Evolutionary conservation across 495 filamentous ascomycete genomes (phyloP).

Genomic region (Aspergillus sclerotioniger): DNA sequence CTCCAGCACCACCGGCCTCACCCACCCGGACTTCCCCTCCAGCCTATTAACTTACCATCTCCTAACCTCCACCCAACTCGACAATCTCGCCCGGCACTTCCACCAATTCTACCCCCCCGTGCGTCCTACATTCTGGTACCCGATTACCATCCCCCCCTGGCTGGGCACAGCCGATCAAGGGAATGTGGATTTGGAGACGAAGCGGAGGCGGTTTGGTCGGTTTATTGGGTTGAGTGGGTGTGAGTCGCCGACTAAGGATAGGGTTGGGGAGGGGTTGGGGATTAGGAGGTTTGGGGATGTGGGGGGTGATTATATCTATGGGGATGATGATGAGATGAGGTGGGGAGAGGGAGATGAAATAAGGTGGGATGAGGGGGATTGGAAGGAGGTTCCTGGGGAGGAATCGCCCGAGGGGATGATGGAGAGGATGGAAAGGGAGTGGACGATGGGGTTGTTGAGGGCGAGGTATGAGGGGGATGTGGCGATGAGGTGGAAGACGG

Average conservation of each 20-base stretch:
- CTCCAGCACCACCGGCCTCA: conserved; percentile 49
- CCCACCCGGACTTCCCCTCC: conserved; percentile 65
- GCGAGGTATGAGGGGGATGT: conserved; percentile 25
- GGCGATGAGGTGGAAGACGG: conserved; percentile 9
- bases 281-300: not conserved
- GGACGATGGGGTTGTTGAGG: conserved; percentile 29
- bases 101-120: conserved; percentile 63
- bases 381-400: not conserved
- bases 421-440: conserved; percentile 27
- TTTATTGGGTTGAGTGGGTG: conserved; percentile 68
- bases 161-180: conserved; percentile 26
- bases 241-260: conserved; percentile 41
- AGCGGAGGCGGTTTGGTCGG: conserved; percentile 58
- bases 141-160: conserved; percentile 49
- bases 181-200: conserved; percentile 50
- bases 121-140: conserved; percentile 58
- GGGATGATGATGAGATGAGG: not conserved
- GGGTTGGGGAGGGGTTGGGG: not conserved
- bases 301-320: not conserved
- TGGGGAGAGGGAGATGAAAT: not conserved
- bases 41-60: conserved; percentile 61
- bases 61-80: conserved; percentile 67
- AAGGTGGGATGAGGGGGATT: not conserved
- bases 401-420: conserved; percentile 16
- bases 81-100: conserved; percentile 70